Conservation (phyloP, 2,329 filamentous ascomycete genomes). For the Samsoniella hepiali region DNA sequence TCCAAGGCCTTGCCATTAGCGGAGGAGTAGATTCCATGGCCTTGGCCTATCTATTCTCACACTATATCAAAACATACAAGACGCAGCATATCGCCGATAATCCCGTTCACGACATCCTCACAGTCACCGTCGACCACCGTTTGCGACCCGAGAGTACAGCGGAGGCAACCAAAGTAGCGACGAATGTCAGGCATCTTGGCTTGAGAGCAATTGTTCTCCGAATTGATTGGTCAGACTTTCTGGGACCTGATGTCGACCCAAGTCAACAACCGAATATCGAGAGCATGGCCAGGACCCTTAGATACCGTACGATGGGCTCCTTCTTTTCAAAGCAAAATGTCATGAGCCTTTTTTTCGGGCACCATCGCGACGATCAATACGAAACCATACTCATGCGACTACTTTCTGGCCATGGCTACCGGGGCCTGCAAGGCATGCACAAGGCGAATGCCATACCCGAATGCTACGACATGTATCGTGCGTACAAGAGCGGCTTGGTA, state of each 20-base stretch:
- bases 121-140: conserved; percentile 56
- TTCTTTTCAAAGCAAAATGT: conserved; percentile 53
- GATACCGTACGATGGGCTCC: conserved; percentile 68
- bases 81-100: conserved; percentile 44
- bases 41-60: conserved; percentile 69
- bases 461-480: conserved; percentile 70
- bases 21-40: conserved; percentile 99
- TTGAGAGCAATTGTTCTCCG: conserved; percentile 26
- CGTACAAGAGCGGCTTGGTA: conserved; percentile 61
- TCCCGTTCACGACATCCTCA: conserved; percentile 39
- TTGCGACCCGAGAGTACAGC: conserved; percentile 49
- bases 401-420: conserved; percentile 60
- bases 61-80: conserved; percentile 35
- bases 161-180: conserved; percentile 50
- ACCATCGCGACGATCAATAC: conserved; percentile 87
- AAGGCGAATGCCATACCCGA: conserved; percentile 71
- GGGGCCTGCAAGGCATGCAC: conserved; percentile 71
- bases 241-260: conserved; percentile 31
- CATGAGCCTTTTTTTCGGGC: conserved; percentile 68
- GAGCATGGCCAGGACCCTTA: conserved; percentile 66
- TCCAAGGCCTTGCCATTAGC: conserved; percentile 72
- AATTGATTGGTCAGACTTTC: conserved; percentile 47
- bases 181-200: conserved; percentile 38
- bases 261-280: conserved; percentile 63
- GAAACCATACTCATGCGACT: conserved; percentile 86